Percentiles rank a stretch among this genome's conserved stretches.
Evolutionary conservation across 495 filamentous ascomycete genomes (phyloP).

Genomic region (Lichina pygmaea): DNA sequence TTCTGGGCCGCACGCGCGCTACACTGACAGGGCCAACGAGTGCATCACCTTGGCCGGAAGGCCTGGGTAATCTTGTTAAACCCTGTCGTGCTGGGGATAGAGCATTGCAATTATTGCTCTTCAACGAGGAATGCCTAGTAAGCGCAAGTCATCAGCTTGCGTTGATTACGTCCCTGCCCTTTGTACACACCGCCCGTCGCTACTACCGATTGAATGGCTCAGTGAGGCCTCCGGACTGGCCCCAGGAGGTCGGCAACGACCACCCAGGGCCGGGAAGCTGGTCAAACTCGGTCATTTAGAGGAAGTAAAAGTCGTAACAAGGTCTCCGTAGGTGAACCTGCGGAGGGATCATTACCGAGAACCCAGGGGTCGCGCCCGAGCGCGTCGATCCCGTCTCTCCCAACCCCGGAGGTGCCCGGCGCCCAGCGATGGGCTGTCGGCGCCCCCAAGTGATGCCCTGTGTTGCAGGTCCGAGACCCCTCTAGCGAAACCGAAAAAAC

Average conservation of each 20-base stretch:
- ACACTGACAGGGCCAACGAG: conserved; percentile 47
- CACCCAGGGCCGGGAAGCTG: conserved; percentile 38
- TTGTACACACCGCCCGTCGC: conserved; percentile 49
- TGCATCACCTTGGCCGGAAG: conserved; percentile 40
- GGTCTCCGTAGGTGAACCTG: conserved; percentile 50
- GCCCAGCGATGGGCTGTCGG: too few species aligned
- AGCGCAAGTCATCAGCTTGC: conserved; percentile 47
- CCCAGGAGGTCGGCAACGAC: conserved; percentile 34
- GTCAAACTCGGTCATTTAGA: conserved; percentile 51
- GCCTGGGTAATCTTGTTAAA: conserved; percentile 53
- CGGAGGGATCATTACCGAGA: conserved; percentile 36
- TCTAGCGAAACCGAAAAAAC: conserved; percentile 21
- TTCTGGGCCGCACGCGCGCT: conserved; percentile 47
- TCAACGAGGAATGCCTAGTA: conserved; percentile 56
- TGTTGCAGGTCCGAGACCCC: conserved; percentile 13
- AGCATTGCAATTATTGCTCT: conserved; percentile 62
- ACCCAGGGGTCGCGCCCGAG: conserved; percentile 5
- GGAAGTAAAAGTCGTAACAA: conserved; percentile 57
- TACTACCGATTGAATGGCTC: conserved; percentile 54
- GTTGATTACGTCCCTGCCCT: conserved; percentile 50
- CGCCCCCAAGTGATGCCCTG: not conserved
- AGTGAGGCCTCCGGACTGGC: conserved; percentile 46
- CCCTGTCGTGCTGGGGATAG: conserved; percentile 52
- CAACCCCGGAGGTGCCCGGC: too few species aligned
- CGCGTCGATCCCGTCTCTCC: too few species aligned